These are phyloP conservation scores for Cyclocybe cylindracea DNA, from an alignment of 768 basidiomycete genomes.

Conservation along the genomic window DNA sequence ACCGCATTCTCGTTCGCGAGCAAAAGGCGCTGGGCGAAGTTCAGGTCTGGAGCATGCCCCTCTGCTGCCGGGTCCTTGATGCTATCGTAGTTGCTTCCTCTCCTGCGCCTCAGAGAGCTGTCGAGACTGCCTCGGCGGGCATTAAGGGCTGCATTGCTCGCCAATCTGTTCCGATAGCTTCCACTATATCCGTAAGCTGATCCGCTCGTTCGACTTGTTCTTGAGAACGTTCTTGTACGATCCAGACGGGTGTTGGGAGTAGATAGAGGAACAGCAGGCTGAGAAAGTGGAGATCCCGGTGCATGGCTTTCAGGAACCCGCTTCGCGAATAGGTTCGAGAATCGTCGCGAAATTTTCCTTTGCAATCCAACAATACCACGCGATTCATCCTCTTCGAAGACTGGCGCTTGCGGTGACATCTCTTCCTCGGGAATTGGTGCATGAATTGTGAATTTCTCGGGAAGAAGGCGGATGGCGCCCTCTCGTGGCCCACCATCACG, in stretches of 20 bases:
- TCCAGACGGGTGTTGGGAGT: conserved; percentile 41
- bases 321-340: conserved; percentile 62
- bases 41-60: conserved; percentile 51
- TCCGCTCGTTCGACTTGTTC: conserved; percentile 65
- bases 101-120: conserved; percentile 50
- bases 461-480: conserved; percentile 79
- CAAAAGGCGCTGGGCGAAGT: conserved; percentile 84
- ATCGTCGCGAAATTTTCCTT: conserved; percentile 51
- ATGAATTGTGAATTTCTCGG: conserved; percentile 64
- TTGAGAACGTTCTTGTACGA: conserved; percentile 49
- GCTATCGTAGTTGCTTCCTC: conserved; percentile 51
- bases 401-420: conserved; percentile 42
- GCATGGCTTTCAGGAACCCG: conserved; percentile 42
- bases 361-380: conserved; percentile 43
- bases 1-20: conserved; percentile 96
- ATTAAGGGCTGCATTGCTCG: conserved; percentile 46
- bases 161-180: conserved; percentile 54
- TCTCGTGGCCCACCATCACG: conserved; percentile 89
- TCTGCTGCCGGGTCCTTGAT: conserved; percentile 37
- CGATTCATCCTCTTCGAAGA: conserved; percentile 44
- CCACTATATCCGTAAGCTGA: conserved; percentile 80
- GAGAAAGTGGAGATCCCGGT: conserved; percentile 28
- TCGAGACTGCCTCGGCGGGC: conserved; percentile 56
- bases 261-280: conserved; percentile 49
- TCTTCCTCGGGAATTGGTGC: conserved; percentile 72